These are phyloP conservation scores for Gnaphalium uliginosum DNA, from an alignment of 129 eudicot species.

Conservation along the genomic window DNA sequence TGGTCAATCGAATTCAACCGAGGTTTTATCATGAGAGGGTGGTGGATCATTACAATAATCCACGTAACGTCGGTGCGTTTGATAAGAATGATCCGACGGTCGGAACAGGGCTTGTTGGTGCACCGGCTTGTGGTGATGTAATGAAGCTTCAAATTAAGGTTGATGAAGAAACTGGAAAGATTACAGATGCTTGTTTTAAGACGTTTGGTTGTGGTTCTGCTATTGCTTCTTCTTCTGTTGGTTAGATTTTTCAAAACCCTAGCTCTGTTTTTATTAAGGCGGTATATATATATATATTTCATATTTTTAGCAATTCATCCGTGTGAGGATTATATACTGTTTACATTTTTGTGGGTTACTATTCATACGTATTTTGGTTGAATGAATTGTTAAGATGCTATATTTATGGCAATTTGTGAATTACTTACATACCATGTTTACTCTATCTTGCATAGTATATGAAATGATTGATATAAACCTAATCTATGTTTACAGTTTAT, in stretches of 20 bases:
- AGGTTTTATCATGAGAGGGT: conserved; percentile 92
- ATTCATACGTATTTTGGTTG: not conserved
- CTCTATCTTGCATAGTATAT: not conserved
- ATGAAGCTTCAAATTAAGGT: conserved; percentile 94
- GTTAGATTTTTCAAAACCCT: conserved; percentile 35
- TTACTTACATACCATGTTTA: not conserved
- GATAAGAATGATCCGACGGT: conserved; percentile 88
- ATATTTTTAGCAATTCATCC: not conserved
- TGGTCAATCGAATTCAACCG: conserved; percentile 17
- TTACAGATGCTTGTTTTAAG: conserved; percentile 85
- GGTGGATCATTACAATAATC: conserved; percentile 94
- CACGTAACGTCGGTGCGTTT: conserved; percentile 92
- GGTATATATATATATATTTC: not conserved
- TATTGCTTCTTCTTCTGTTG: conserved; percentile 96
- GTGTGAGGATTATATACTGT: not conserved
- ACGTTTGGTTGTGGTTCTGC: conserved; percentile 99
- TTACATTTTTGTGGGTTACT: not conserved
- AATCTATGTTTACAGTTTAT: not conserved
- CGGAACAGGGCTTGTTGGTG: conserved; percentile 97
- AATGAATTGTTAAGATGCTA: not conserved
- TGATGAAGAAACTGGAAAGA: conserved; percentile 75
- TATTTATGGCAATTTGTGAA: not conserved
- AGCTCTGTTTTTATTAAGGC: not conserved
- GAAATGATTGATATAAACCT: not conserved
- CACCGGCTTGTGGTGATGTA: conserved; percentile 98